Evolutionary conservation across 306 rosid genomes (phyloP).

Genomic region (Benincasa hispida): DNA sequence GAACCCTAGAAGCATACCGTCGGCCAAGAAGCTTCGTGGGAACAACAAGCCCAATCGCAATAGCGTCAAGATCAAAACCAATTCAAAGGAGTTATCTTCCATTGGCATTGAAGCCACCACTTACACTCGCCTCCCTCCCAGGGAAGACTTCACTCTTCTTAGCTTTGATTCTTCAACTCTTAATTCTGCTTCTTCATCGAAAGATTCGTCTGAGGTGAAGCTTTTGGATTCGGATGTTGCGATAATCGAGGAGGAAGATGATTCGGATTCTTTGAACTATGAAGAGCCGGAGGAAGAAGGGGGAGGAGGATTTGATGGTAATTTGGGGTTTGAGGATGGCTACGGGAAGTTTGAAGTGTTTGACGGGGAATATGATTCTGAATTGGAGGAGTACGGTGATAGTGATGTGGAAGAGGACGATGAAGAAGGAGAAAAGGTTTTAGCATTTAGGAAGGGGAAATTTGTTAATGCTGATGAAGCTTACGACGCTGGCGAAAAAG

Average conservation of each 20-base stretch:
- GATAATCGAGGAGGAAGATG: conserved; percentile 14
- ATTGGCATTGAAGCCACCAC: conserved; percentile 71
- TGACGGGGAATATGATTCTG: conserved; percentile 22
- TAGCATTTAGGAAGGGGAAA: conserved; percentile 8
- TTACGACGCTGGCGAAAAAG: conserved; percentile 1
- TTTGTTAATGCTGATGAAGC: neutral
- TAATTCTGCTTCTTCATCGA: neutral
- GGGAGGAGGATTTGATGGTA: neutral
- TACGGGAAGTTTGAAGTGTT: conserved; percentile 17
- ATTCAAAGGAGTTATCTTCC: conserved; percentile 21
- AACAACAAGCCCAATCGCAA: conserved; percentile 18
- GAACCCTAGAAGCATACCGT: conserved; percentile 16
- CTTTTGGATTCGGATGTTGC: conserved; percentile 48
- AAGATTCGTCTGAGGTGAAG: conserved; percentile 42
- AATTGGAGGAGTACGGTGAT: conserved; percentile 14
- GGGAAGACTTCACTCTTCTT: conserved; percentile 43
- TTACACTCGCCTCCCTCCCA: conserved; percentile 74
- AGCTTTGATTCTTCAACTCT: neutral
- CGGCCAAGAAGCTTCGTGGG: conserved; percentile 14
- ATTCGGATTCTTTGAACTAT: conserved; percentile 5
- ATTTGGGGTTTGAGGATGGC: conserved; percentile 5
- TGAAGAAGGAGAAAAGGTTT: conserved; percentile 9
- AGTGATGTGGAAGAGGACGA: conserved; percentile 16
- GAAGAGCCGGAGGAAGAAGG: conserved; percentile 15
- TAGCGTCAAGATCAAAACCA: conserved; percentile 9